Percentiles rank a stretch among this genome's conserved stretches.
These are phyloP conservation scores for Phaeotremella skinneri DNA, from an alignment of 768 basidiomycete genomes.

Conservation along the genomic window DNA sequence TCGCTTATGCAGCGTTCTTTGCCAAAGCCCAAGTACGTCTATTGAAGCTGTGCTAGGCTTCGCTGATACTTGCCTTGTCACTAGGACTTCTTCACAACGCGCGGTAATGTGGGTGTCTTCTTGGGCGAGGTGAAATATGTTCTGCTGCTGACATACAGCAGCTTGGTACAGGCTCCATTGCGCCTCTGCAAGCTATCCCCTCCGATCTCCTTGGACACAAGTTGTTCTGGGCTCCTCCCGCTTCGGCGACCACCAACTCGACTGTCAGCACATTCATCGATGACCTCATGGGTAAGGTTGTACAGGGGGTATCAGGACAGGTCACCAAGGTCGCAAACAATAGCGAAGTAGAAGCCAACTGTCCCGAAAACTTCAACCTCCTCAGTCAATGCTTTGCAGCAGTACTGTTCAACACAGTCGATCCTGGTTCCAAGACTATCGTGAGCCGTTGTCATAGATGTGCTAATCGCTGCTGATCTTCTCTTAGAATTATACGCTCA, in stretches of 20 bases:
- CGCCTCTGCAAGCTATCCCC: slow-evolving; percentile 28
- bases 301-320: slow-evolving; percentile 57
- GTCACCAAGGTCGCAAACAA: slow-evolving; percentile 59
- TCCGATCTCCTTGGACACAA: slow-evolving; percentile 17
- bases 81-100: slow-evolving; percentile 25
- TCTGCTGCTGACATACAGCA: slow-evolving; percentile 8
- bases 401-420: slow-evolving; percentile 58
- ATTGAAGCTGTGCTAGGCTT: not conserved
- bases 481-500: slow-evolving; percentile 63
- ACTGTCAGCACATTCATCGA: slow-evolving; percentile 56
- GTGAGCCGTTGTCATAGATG: slow-evolving; percentile 53
- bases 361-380: slow-evolving; percentile 71
- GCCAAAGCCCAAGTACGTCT: slow-evolving; percentile 33
- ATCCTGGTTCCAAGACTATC: slow-evolving; percentile 51
- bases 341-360: slow-evolving; percentile 59
- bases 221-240: slow-evolving; percentile 62
- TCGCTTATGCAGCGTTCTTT: slow-evolving; percentile 44
- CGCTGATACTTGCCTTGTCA: slow-evolving; percentile 6
- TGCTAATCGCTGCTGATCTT: slow-evolving; percentile 5
- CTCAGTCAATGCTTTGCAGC: slow-evolving; percentile 70
- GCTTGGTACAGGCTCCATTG: slow-evolving; percentile 42
- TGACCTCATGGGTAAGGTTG: slow-evolving; percentile 64
- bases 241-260: slow-evolving; percentile 59
- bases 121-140: not conserved
- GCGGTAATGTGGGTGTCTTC: slow-evolving; percentile 12